phyloP scores from a whole-genome alignment of 1,284 basidiomycete genomes.

The Veloporphyrellus conicus region DNA sequence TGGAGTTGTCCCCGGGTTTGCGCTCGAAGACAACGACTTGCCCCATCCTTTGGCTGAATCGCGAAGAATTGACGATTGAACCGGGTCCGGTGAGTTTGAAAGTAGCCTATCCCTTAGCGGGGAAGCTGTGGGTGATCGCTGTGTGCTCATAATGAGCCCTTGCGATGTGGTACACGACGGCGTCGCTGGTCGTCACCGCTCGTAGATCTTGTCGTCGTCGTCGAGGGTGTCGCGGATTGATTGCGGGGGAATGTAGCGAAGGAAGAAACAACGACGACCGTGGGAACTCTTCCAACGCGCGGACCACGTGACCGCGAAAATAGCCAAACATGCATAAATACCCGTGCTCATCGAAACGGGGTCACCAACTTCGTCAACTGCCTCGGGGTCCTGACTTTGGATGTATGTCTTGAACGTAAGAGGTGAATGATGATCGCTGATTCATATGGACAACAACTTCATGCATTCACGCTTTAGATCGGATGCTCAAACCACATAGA shows the following conservation, averaged over 20 bases:
- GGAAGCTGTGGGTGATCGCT: conserved; percentile 14
- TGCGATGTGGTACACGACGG: neutral
- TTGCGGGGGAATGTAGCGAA: conserved; percentile 6
- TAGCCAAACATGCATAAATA: conserved; percentile 16
- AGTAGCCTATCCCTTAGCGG: conserved; percentile 47
- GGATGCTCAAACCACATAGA: no score
- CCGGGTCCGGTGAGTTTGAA: conserved; percentile 60
- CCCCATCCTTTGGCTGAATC: conserved; percentile 57
- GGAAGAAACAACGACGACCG: conserved; percentile 21
- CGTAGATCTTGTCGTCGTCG: conserved; percentile 19
- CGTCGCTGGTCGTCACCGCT: conserved; percentile 18
- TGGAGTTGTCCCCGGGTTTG: conserved; percentile 51
- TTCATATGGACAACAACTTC: no score
- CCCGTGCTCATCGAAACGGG: neutral
- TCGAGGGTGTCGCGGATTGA: conserved; percentile 13
- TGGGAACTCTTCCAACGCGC: conserved; percentile 30
- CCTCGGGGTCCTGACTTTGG: no score
- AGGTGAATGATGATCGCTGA: no score
- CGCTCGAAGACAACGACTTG: conserved; percentile 37
- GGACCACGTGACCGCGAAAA: conserved; percentile 28
- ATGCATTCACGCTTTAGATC: no score
- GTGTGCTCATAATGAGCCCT: conserved; percentile 28
- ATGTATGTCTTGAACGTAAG: no score
- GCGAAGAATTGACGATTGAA: conserved; percentile 57
- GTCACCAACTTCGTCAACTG: no score